A percentile compares a stretch with the other conserved stretches of the same genome.
These are phyloP conservation scores for Cryptococcus amylolentus DNA, from an alignment of 1,284 basidiomycete genomes.

Conservation along the genomic window DNA sequence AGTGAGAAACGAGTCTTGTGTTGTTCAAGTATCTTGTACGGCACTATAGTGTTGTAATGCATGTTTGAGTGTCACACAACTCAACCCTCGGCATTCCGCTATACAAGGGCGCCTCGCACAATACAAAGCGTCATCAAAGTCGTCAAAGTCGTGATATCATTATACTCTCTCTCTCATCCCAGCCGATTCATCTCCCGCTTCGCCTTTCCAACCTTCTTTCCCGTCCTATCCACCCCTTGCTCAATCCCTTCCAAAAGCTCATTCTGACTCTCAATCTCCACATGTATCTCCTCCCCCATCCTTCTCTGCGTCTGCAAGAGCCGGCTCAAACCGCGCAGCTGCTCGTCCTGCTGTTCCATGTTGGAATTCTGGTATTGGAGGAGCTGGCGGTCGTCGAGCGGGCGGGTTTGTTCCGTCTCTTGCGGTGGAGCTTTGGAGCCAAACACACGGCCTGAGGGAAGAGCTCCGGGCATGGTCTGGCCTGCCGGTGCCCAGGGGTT, in stretches of 20 bases:
- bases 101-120: not conserved
- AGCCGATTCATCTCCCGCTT: constrained; percentile 73
- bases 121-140: not conserved
- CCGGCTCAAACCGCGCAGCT: constrained; percentile 71
- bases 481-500: constrained; percentile 1
- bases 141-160: not conserved
- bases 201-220: constrained; percentile 69
- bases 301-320: constrained; percentile 81
- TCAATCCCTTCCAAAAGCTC: constrained; percentile 79
- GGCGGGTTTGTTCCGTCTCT: constrained; percentile 82
- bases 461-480: constrained; percentile 2
- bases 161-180: constrained; percentile 6
- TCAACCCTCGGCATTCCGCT: too few species aligned
- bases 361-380: constrained; percentile 73
- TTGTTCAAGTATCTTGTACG: too few species aligned
- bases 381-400: constrained; percentile 76
- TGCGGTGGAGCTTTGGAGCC: constrained; percentile 58
- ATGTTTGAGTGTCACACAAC: too few species aligned
- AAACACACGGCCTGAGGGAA: constrained; percentile 61
- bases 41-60: too few species aligned
- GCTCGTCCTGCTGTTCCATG: constrained; percentile 78
- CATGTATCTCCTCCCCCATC: constrained; percentile 80
- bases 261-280: constrained; percentile 79
- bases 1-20: too few species aligned
- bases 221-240: constrained; percentile 69